Base-by-base conservation (phyloP, 345 rosid genomes). In the Crucihimalaya himalaica region DNA sequence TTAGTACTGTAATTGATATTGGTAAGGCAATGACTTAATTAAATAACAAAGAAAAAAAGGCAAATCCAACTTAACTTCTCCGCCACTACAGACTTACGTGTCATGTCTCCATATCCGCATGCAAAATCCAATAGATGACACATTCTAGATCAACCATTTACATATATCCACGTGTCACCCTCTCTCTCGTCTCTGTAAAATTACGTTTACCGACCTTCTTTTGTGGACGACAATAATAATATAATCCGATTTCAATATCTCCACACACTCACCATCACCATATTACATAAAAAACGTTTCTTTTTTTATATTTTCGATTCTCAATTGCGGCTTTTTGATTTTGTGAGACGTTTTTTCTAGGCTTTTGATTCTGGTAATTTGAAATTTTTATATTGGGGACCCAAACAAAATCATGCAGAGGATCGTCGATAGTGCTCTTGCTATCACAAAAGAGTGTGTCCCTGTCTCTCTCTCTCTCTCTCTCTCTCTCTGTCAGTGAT, bases 371-470 rank as follows among this genome's bases (percentile, higher is more conserved):
- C 35, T 15, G 15, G 51, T 29, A 31, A 48, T 42, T 21, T 28
- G 13, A 40, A n/a, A 19, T 9, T 37, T 25, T 11, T 11, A 28
- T 57, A 28, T 31, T 60, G 51, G 50, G 42, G 51, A 34, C 39
- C 39, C 11, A 68, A 20, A 27, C 14, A 20, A 18, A 73, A 78
- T 60, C 47, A 87, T 94, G 91, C 96, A 87, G 86, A 83, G 91
- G 54, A 67, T 89, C 64, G 97, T 91, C 59, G 97, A 94, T 75
- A 74, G 73, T 72, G 81, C 80, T 77, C 96, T 94, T 66, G 97
- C 98, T 76, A 83, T 94, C 14, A 60, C 89, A 70, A 94, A 91
- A 81, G 98, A 91, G 98, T 91, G 71, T 83, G 95, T 78, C 42
- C 40, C 46, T 61, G 53, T 82, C 68, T 53, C 57, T 83, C 15